Evolutionary conservation across 1,284 basidiomycete species (phyloP), one percentile per base, ranked within the genome.

Genomic region (Butyriboletus appendiculatus): DNA sequence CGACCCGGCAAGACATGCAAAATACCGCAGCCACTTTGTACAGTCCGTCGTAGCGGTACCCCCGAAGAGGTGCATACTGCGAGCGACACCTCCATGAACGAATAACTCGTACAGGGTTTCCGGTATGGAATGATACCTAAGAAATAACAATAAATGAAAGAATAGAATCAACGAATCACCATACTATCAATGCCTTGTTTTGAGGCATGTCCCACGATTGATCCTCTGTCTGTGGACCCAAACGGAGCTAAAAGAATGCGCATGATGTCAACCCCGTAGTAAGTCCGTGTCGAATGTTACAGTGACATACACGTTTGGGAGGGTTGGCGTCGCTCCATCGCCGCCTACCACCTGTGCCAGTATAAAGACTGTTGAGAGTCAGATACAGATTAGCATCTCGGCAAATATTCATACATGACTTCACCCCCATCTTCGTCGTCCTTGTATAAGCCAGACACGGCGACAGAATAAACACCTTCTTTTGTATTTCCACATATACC

Each of bases 1-100:
- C 1, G 15, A 33, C 1, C 9, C 11, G n/a, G 35, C 2, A n/a
- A 35, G 5, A 38, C 5, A 9, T 30, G 16, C 6, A 48, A 34
- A 39, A 57, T 34, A 68, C 66, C 8, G 43, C 35, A 8, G 50
- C 26, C 5, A 67, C 49, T 26, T 26, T 64, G 48, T 71, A 71
- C 3, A 70, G 35, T 16, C 66, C 66, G 32, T 71, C 69, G 20
- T 71, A 68, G 8, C 69, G 68, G 24, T 56, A 60, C 11, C 66
- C 66, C 1, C 22, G 5, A 0, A 26, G 6, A 12, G 66, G 66
- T 5, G 68, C 63, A 55, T 69, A 68, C 37, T 52, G 48, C 15
- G 68, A 70, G 3, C 4, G 6, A 30, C 44, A 48, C 11, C 4
- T 59, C 16, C 3, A 55, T 11, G 63, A 69, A 30, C 68, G 67